Percentiles rank a stretch among this genome's conserved stretches.
Evolutionary conservation across 2,329 filamentous ascomycete genomes (phyloP).

Genomic region (Leptographium wingfieldii): DNA sequence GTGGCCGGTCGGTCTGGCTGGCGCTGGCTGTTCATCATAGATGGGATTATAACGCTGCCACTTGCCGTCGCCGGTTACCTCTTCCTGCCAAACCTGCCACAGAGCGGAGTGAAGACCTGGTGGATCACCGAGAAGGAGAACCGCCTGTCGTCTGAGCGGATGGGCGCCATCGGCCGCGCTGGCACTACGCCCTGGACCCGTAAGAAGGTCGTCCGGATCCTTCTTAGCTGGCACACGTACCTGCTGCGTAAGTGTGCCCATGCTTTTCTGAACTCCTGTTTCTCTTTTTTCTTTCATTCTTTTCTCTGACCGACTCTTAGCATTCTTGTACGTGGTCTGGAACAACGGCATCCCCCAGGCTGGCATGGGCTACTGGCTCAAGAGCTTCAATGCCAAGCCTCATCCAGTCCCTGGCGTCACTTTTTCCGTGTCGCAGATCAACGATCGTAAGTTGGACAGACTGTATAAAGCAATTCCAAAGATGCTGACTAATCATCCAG

Average conservation of each 20-base stretch:
- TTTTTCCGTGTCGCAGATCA: conserved; percentile 22
- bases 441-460: conserved; percentile 17
- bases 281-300: not conserved
- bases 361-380: conserved; percentile 29
- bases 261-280: too few relatives aligned
- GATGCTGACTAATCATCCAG: conserved; percentile 13
- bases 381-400: conserved; percentile 24
- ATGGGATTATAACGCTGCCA: conserved; percentile 23
- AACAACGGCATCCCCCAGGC: conserved; percentile 23
- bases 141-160: conserved; percentile 20
- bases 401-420: conserved; percentile 21
- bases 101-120: conserved; percentile 22
- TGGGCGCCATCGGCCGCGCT: conserved; percentile 23
- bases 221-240: conserved; percentile 26
- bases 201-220: conserved; percentile 20
- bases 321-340: conserved; percentile 23
- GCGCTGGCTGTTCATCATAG: conserved; percentile 38
- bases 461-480: not conserved
- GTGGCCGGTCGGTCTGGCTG: conserved; percentile 35
- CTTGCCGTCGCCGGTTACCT: conserved; percentile 38
- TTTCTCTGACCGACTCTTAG: not conserved
- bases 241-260: conserved; percentile 17
- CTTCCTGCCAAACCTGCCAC: conserved; percentile 36
- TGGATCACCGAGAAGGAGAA: conserved; percentile 23
- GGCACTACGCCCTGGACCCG: conserved; percentile 23